A percentile compares a stretch with the other conserved stretches of the same genome.
Evolutionary conservation across 169 alveolate species (phyloP).

Genomic region (Eimeria falciformis): DNA sequence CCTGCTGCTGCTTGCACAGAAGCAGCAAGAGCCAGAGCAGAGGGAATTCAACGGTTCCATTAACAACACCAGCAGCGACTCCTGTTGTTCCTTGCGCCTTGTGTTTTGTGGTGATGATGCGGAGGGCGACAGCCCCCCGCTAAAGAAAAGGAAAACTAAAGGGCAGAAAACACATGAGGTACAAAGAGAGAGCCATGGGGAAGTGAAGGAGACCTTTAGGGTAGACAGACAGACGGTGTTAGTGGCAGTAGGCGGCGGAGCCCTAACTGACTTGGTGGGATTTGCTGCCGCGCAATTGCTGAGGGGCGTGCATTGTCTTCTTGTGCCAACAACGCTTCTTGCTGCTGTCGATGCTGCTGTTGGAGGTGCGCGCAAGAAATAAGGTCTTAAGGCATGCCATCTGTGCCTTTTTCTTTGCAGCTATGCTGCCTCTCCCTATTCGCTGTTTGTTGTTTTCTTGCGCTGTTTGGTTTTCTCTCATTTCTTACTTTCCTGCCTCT

Average conservation of each 20-base stretch:
- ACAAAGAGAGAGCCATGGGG: too few species aligned
- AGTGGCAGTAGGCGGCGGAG: slow-evolving; percentile 86
- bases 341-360: slow-evolving; percentile 86
- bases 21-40: background rate
- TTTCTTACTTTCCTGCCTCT: too few species aligned
- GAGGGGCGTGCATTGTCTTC: slow-evolving; percentile 81
- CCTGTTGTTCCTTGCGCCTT: background rate
- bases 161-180: background rate
- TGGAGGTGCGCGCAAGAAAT: slow-evolving; percentile 81
- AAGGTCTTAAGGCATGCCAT: background rate
- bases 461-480: too few species aligned
- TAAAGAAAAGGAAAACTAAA: too few species aligned
- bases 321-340: slow-evolving; percentile 85
- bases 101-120: background rate
- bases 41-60: background rate
- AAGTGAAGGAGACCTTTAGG: background rate
- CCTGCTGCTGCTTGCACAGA: slow-evolving; percentile 4
- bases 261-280: slow-evolving; percentile 84
- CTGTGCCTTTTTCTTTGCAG: background rate
- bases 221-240: slow-evolving; percentile 62
- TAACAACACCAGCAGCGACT: background rate
- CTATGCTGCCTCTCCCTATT: too few species aligned
- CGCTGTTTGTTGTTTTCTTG: too few species aligned
- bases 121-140: background rate
- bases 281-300: slow-evolving; percentile 81